phyloP scores from a whole-genome alignment of 495 filamentous ascomycete species.

The Penicillium taxi region DNA sequence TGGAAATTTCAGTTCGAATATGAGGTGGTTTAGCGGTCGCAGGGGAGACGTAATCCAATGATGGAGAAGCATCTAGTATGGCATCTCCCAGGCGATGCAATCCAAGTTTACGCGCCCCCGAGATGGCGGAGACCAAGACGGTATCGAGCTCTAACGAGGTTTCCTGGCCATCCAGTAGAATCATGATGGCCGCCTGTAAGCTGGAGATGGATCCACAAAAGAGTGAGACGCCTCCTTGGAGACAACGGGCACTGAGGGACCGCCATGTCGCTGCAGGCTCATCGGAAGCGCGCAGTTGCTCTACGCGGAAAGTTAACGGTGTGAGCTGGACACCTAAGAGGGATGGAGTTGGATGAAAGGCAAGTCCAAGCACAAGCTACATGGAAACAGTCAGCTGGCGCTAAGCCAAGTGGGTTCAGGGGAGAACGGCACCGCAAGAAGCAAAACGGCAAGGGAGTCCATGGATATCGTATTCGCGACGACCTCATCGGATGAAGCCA shows the following conservation, averaged over 20 bases:
- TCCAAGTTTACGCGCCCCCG: slow-evolving; percentile 22
- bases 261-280: slow-evolving; percentile 12
- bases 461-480: slow-evolving; percentile 2
- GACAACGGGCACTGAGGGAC: slow-evolving; percentile 21
- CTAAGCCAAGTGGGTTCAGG: background rate
- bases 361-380: slow-evolving; percentile 11
- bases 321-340: background rate
- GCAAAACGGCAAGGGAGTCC: slow-evolving; percentile 4
- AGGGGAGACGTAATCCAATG: background rate
- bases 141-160: slow-evolving; percentile 16
- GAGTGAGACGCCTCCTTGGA: slow-evolving; percentile 14
- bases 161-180: slow-evolving; percentile 22
- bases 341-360: slow-evolving; percentile 6
- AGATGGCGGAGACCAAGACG: slow-evolving; percentile 23
- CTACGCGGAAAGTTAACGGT: slow-evolving; percentile 2
- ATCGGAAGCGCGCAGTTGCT: slow-evolving; percentile 5
- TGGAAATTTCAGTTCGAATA: slow-evolving; percentile 11
- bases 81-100: slow-evolving; percentile 21
- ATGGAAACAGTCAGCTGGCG: background rate
- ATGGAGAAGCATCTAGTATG: slow-evolving; percentile 1
- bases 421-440: slow-evolving; percentile 5
- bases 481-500: background rate
- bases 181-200: slow-evolving; percentile 25
- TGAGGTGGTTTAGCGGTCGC: background rate
- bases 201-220: slow-evolving; percentile 26